Conservation (phyloP, 768 basidiomycete species). For the Macrolepiota dolichaula region DNA sequence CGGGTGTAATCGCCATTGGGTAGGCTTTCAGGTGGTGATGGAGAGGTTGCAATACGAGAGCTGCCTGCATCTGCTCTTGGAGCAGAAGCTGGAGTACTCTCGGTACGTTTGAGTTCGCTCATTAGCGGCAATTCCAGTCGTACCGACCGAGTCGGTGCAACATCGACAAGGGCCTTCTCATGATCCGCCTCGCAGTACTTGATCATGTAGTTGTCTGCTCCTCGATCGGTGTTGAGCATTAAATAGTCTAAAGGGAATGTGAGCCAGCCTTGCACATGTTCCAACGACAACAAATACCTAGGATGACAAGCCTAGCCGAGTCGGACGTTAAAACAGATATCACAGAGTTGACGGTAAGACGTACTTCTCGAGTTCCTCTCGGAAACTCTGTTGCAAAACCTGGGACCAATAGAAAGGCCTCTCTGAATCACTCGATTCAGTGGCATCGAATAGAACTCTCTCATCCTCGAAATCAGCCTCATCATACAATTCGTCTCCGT, state of each 20-base stretch:
- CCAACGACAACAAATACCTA: conserved; percentile 43
- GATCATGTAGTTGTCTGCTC: conserved; percentile 90
- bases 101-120: conserved; percentile 60
- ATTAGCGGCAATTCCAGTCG: conserved; percentile 68
- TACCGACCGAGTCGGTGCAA: conserved; percentile 70
- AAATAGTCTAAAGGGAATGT: conserved; percentile 60
- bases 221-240: conserved; percentile 90
- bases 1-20: conserved; percentile 48
- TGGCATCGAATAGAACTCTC: conserved; percentile 61
- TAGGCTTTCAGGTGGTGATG: conserved; percentile 31
- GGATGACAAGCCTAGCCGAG: conserved; percentile 66
- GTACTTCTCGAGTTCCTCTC: conserved; percentile 87
- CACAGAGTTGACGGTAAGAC: conserved; percentile 17
- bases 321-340: conserved; percentile 12
- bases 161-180: conserved; percentile 74
- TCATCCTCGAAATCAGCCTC: conserved; percentile 77
- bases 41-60: conserved; percentile 20
- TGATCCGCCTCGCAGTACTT: conserved; percentile 83
- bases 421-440: conserved; percentile 50
- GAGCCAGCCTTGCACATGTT: not conserved
- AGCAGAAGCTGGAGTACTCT: conserved; percentile 27
- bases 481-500: conserved; percentile 65
- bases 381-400: conserved; percentile 73
- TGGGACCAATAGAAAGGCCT: conserved; percentile 83
- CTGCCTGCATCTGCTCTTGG: conserved; percentile 37